These are phyloP conservation scores for Triticum dicoccoides DNA, from an alignment of 176 grass and related monocot genomes.

Conservation along the genomic window DNA sequence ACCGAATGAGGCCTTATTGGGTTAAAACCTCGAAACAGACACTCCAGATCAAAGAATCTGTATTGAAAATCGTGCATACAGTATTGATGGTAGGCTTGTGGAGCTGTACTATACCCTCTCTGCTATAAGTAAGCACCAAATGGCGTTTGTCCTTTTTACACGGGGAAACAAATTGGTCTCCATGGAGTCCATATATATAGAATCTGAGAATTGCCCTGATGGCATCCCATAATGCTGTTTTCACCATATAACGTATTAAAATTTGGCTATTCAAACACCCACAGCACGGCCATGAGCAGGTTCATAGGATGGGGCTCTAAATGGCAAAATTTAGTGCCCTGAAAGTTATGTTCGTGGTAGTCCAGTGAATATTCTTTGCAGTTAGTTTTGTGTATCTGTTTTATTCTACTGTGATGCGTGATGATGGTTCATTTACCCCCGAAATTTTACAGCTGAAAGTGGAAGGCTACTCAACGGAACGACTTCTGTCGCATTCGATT, in stretches of 20 bases:
- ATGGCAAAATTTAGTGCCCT: not conserved
- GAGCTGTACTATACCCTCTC: not conserved
- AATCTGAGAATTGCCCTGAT: not conserved
- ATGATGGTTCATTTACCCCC: not conserved
- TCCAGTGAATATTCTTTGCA: not conserved
- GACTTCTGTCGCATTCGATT: constrained; percentile 77
- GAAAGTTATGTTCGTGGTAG: not conserved
- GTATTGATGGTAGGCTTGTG: not conserved
- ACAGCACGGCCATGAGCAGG: not conserved
- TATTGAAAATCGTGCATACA: not conserved
- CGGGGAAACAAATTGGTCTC: not conserved
- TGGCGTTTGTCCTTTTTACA: not conserved
- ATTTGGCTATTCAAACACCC: not conserved
- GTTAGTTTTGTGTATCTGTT: not conserved
- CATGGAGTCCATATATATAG: not conserved
- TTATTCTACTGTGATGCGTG: not conserved
- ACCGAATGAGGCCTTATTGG: not conserved
- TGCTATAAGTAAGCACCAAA: not conserved
- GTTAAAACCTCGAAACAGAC: not conserved
- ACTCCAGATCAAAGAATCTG: not conserved
- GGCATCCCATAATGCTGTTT: not conserved
- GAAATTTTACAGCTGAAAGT: constrained; percentile 43
- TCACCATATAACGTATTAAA: not conserved
- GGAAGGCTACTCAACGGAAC: constrained; percentile 62
- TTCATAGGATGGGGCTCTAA: not conserved